Percentiles rank a stretch among this genome's conserved stretches.
These are phyloP conservation scores for Leccinum pallidistipes DNA, from an alignment of 1,284 basidiomycete species.

Conservation along the genomic window DNA sequence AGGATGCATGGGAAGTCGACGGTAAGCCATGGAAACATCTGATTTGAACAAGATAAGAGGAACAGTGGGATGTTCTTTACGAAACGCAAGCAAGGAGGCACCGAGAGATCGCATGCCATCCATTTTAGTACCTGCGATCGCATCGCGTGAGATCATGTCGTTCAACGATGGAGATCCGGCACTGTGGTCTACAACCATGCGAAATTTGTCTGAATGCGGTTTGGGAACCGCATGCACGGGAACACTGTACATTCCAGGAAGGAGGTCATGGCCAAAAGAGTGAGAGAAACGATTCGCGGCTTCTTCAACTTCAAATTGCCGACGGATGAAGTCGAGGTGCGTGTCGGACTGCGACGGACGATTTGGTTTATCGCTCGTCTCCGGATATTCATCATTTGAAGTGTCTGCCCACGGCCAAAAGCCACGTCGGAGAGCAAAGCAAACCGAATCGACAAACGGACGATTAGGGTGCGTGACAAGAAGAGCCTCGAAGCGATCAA, in stretches of 20 bases:
- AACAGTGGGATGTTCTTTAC: slow-evolving; percentile 2
- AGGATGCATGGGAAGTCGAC: slow-evolving; percentile 37
- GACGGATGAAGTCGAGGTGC: background rate
- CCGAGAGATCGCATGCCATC: slow-evolving; percentile 30
- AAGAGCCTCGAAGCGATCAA: too few species aligned
- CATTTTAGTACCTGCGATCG: slow-evolving; percentile 21
- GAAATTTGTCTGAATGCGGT: slow-evolving; percentile 35
- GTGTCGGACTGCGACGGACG: background rate
- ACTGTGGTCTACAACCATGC: slow-evolving; percentile 42
- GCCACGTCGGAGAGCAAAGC: background rate
- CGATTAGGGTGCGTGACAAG: too few species aligned
- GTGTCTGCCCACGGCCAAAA: slow-evolving; percentile 3
- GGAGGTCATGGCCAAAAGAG: slow-evolving; percentile 37
- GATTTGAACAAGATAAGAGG: slow-evolving; percentile 31
- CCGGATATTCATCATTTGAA: background rate
- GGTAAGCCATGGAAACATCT: slow-evolving; percentile 41
- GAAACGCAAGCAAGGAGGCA: slow-evolving; percentile 17
- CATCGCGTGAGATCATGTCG: slow-evolving; percentile 32
- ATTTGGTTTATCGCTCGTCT: background rate
- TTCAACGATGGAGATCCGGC: slow-evolving; percentile 37
- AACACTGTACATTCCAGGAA: slow-evolving; percentile 47
- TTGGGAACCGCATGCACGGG: slow-evolving; percentile 45
- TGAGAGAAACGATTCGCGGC: background rate
- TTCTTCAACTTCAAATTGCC: background rate
- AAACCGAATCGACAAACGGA: slow-evolving; percentile 36